A percentile compares a stretch with the other conserved stretches of the same genome.
Evolutionary conservation across 495 filamentous ascomycete species (phyloP).

Genomic region (Ascodesmis nigricans): DNA sequence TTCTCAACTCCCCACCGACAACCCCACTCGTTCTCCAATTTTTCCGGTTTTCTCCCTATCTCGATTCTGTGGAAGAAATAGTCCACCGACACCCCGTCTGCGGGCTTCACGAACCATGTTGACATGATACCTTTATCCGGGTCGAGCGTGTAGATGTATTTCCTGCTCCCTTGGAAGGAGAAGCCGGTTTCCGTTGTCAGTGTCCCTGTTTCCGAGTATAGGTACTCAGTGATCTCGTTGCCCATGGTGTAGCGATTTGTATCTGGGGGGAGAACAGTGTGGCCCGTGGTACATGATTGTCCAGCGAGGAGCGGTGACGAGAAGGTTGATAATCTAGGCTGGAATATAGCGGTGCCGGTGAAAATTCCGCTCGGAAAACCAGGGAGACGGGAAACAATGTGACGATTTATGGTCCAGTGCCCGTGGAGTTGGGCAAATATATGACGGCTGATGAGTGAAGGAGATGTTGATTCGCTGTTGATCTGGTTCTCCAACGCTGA

Average conservation of each 20-base stretch:
- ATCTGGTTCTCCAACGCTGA: not conserved
- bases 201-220: slow-evolving; percentile 42
- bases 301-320: not conserved
- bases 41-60: slow-evolving; percentile 7
- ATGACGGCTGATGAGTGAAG: slow-evolving; percentile 28
- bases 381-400: slow-evolving; percentile 26
- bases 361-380: slow-evolving; percentile 38
- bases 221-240: slow-evolving; percentile 31
- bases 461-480: not conserved
- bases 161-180: slow-evolving; percentile 18
- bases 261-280: not conserved
- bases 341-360: slow-evolving; percentile 38
- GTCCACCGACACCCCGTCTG: slow-evolving; percentile 34
- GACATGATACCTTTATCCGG: slow-evolving; percentile 32
- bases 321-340: slow-evolving; percentile 32
- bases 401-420: slow-evolving; percentile 38
- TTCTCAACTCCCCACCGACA: slow-evolving; percentile 18
- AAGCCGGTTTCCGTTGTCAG: slow-evolving; percentile 28
- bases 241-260: slow-evolving; percentile 1
- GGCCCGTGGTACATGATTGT: not conserved
- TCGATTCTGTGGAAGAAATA: slow-evolving; percentile 43
- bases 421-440: slow-evolving; percentile 57
- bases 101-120: slow-evolving; percentile 43
- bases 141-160: slow-evolving; percentile 37
- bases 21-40: slow-evolving; percentile 27